Base-by-base conservation (phyloP, 2,329 filamentous ascomycete genomes). In the Xylaria sp. region DNA sequence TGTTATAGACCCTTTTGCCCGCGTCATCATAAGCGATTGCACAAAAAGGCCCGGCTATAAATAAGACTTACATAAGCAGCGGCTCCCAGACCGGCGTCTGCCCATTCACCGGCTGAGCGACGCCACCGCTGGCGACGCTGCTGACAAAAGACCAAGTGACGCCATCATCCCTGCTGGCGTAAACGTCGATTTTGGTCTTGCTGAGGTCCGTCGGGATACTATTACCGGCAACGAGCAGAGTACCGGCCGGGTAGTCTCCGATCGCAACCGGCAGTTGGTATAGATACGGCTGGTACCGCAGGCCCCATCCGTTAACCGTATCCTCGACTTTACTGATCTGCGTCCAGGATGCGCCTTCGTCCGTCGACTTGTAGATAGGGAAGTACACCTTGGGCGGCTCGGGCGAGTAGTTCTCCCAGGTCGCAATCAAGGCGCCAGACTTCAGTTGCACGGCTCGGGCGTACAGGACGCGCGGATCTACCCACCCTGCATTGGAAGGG, bases 51-150 rank as follows among this genome's bases (percentile, higher is more conserved):
- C 21, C 27, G 13, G 6, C 4, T 33, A 4, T 7, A 11, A 31
- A 33, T 49, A 46, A 21, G 25, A 65, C 73, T 62, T 60, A 76
- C 73, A 85, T 73, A 33, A 91, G 75, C 70, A 88, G 89, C 0
- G 89, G 89, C 72, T 91, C 89, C 89, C 89, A 91, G 19, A 91
- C 85, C 0, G 88, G 87, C 0, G 87, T 88, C 35, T 48, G 15
- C 9, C 60, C 60, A 31, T 90, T 89, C 68, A 85, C 81, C 5
- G 87, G 83, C 0, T 78, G 70, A 1, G 87, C 86, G 46, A 80
- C 79, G 10, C 86, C 86, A 35, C 88, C 89, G 3, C 77, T 75
- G 1, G 87, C 87, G 48, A 91, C 83, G 64, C 85, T 81, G 54
- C 83, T 87, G 57, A 90, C 83, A 63, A 90, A 91, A 25, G 83